Base-by-base conservation (phyloP, 108 stramenopile genomes). In the Cyclotella baltica region DNA sequence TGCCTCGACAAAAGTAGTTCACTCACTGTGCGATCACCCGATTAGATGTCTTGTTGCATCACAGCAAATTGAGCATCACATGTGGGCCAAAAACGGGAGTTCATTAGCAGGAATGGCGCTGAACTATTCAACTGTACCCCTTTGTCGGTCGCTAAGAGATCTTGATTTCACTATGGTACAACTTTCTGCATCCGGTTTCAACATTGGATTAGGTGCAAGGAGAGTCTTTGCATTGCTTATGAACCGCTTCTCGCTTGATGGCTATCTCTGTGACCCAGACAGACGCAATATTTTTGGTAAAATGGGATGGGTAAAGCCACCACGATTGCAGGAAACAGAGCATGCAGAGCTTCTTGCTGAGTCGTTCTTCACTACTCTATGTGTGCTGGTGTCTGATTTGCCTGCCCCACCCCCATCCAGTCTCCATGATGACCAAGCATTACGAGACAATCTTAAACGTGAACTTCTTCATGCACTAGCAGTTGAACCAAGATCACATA, bases 401-500 rank as follows among this genome's bases (percentile, higher is more conserved):
- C 95, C 95, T 29, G 68, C 89, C 10, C 93, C 95, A n/a, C 92
- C 95, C 19, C 93, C 93, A 48, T 69, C 71, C 29, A 75, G 90
- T 27, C 46, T 70, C 25, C 75, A 80, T 27, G 91, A 93, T 51
- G 82, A 89, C 65, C 70, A 73, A 23, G 85, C 75, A 43, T 69
- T 93, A 50, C 76, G 86, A 62, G 83, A 83, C 48, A 95, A 85
- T 62, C 83, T 96, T 33, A 85, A 90, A 40, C 81, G 97, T 25
- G 97, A 98, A 70, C 61, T 98, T 0, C 84, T 98, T 10, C 97
- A 98, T 81, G 89, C 92, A 8, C 84, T 98, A 28, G 96, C 93
- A 11, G 92, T 92, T 1, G 93, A 91, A 70, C 95, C 96, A 5
- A 69, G 93, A 66, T 96, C 95, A 19, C 90, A 95, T 79, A 94